Evolutionary conservation across 371 early-diverging fungal genomes (phyloP).

Genomic region (Agmasoma carcini): DNA sequence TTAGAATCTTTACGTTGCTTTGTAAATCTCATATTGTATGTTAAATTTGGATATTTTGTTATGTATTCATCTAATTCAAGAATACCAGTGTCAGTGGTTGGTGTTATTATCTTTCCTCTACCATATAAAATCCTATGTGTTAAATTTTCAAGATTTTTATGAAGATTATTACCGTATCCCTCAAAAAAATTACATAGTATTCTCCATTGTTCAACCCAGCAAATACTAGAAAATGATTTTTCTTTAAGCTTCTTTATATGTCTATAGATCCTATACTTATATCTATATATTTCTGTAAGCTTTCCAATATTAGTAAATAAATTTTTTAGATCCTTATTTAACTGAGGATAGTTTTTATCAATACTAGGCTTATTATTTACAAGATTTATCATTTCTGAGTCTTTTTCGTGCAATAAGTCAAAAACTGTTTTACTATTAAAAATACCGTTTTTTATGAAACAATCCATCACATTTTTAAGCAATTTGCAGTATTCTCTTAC

Average conservation of each 20-base stretch:
- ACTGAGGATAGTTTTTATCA: slow-evolving; percentile 65
- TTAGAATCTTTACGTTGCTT: slow-evolving; percentile 94
- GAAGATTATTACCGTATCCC: slow-evolving; percentile 83
- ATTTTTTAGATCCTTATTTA: slow-evolving; percentile 87
- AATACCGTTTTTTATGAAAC: slow-evolving; percentile 55
- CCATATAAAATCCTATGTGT: slow-evolving; percentile 92
- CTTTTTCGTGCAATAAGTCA: too few relatives aligned
- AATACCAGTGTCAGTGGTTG: slow-evolving; percentile 59
- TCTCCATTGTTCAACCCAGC: slow-evolving; percentile 97
- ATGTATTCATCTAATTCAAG: slow-evolving; percentile 1
- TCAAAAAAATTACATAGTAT: slow-evolving; percentile 96
- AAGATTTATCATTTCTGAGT: slow-evolving; percentile 85
- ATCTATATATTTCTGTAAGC: slow-evolving; percentile 95
- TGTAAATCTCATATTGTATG: slow-evolving; percentile 23
- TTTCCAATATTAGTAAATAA: slow-evolving; percentile 95
- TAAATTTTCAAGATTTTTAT: slow-evolving; percentile 87
- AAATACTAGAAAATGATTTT: slow-evolving; percentile 55
- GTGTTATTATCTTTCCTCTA: slow-evolving; percentile 83
- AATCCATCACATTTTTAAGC: slow-evolving; percentile 84
- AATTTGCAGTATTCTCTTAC: slow-evolving; percentile 81
- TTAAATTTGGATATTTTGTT: background rate
- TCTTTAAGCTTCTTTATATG: slow-evolving; percentile 63
- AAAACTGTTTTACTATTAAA: background rate
- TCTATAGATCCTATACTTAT: slow-evolving; percentile 91
- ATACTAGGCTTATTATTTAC: slow-evolving; percentile 61